These are phyloP conservation scores for Solanum pennellii DNA, from an alignment of 257 asterid genomes.

Conservation along the genomic window DNA sequence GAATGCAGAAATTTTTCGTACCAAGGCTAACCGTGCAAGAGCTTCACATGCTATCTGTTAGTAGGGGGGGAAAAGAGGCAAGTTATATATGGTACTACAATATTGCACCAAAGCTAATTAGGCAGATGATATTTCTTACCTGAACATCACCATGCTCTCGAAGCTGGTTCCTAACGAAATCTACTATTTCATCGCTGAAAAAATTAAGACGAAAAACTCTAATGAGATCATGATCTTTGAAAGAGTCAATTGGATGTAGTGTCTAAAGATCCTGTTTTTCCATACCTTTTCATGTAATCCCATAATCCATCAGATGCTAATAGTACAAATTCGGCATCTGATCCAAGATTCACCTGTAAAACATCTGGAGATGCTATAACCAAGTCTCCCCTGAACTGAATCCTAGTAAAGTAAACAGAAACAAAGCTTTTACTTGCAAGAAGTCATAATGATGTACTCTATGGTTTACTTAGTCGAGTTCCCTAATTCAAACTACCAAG, in stretches of 20 bases:
- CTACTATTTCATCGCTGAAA: conserved; percentile 60
- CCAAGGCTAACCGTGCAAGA: conserved; percentile 78
- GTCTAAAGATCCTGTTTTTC: not conserved
- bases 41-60: conserved; percentile 82
- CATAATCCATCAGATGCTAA: conserved; percentile 96
- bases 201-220: not conserved
- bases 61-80: not conserved
- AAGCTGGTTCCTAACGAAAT: conserved; percentile 67
- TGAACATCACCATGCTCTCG: conserved; percentile 78
- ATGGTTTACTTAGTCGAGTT: not conserved
- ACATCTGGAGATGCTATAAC: conserved; percentile 77
- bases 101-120: not conserved
- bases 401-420: conserved; percentile 26
- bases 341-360: conserved; percentile 52
- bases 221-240: not conserved
- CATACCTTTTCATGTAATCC: conserved; percentile 79
- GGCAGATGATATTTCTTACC: conserved; percentile 20
- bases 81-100: conserved; percentile 3
- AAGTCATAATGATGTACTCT: not conserved
- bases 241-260: not conserved
- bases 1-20: conserved; percentile 12
- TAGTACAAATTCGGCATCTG: conserved; percentile 64
- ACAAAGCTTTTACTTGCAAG: not conserved
- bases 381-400: conserved; percentile 60
- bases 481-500: not conserved